These are phyloP conservation scores for Coemansia sp. DNA, from an alignment of 192 early-diverging fungal species.

Conservation along the genomic window DNA sequence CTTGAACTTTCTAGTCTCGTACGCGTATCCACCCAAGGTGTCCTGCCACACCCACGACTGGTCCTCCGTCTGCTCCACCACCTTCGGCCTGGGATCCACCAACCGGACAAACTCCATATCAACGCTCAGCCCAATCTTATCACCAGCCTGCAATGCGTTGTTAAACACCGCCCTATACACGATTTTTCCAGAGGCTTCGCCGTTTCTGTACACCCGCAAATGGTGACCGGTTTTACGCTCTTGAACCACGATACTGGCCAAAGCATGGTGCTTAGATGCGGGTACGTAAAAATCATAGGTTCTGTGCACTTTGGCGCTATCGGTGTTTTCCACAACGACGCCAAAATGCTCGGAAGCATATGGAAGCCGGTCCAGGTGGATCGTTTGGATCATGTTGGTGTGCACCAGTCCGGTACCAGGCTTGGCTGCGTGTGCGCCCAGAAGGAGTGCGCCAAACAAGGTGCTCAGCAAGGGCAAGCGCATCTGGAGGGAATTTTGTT, in stretches of 20 bases:
- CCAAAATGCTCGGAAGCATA: constrained; percentile 56
- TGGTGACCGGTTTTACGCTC: constrained; percentile 50
- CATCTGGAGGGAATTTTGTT: background rate
- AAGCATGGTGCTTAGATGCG: constrained; percentile 7
- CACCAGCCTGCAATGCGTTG: constrained; percentile 54
- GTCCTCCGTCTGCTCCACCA: constrained; percentile 63
- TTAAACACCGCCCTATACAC: background rate
- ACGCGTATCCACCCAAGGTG: constrained; percentile 64
- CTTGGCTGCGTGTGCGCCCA: background rate
- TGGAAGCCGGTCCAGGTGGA: constrained; percentile 26
- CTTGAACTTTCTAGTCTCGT: constrained; percentile 72
- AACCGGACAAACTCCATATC: constrained; percentile 54
- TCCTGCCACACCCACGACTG: constrained; percentile 68
- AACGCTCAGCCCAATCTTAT: constrained; percentile 64
- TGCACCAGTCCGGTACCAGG: constrained; percentile 24
- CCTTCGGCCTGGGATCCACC: constrained; percentile 56
- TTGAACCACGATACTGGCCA: constrained; percentile 37
- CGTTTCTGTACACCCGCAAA: constrained; percentile 3
- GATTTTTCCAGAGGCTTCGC: background rate
- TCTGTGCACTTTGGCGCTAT: constrained; percentile 19
- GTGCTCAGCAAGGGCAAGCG: background rate
- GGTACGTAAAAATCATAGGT: constrained; percentile 35
- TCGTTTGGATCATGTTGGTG: constrained; percentile 52
- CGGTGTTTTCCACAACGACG: constrained; percentile 52
- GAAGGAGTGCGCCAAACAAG: background rate